A percentile compares a stretch with the other conserved stretches of the same genome.
These are phyloP conservation scores for Hymenoscyphus repandus DNA, from an alignment of 2,329 filamentous ascomycete genomes.

Conservation along the genomic window DNA sequence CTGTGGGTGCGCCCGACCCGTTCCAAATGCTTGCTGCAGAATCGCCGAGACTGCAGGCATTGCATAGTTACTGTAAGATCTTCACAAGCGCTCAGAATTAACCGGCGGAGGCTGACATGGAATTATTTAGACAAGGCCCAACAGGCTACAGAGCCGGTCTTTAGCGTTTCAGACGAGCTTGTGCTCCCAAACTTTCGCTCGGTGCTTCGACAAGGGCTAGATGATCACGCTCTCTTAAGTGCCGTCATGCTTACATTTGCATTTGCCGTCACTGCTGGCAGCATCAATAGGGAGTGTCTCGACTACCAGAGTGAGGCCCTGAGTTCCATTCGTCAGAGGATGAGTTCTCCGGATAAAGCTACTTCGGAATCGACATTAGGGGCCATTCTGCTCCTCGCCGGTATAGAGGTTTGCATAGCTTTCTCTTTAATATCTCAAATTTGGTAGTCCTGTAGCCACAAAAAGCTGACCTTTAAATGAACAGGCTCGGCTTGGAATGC, in stretches of 20 bases:
- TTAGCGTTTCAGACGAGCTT: slow-evolving; percentile 35
- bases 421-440: not conserved
- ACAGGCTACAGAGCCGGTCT: slow-evolving; percentile 33
- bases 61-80: slow-evolving; percentile 20
- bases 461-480: slow-evolving; percentile 7
- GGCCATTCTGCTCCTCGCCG: slow-evolving; percentile 38
- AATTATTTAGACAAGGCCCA: slow-evolving; percentile 24
- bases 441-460: not conserved
- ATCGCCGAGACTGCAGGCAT: slow-evolving; percentile 21
- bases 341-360: slow-evolving; percentile 27
- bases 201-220: slow-evolving; percentile 31
- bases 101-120: slow-evolving; percentile 5
- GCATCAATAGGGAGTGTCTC: slow-evolving; percentile 33
- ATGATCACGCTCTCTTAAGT: slow-evolving; percentile 35
- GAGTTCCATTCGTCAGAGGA: slow-evolving; percentile 31
- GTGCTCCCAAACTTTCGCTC: slow-evolving; percentile 35
- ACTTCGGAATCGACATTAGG: slow-evolving; percentile 36
- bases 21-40: slow-evolving; percentile 22
- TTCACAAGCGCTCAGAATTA: slow-evolving; percentile 1
- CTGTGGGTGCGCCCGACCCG: slow-evolving; percentile 13
- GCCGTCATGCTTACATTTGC: slow-evolving; percentile 37
- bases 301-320: slow-evolving; percentile 33
- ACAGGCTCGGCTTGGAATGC: slow-evolving; percentile 35
- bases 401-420: slow-evolving; percentile 34
- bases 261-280: slow-evolving; percentile 27